Evolutionary conservation across 1,139 yeast genomes (phyloP).

Genomic region (Spencermartinsiella ligniputridi): DNA sequence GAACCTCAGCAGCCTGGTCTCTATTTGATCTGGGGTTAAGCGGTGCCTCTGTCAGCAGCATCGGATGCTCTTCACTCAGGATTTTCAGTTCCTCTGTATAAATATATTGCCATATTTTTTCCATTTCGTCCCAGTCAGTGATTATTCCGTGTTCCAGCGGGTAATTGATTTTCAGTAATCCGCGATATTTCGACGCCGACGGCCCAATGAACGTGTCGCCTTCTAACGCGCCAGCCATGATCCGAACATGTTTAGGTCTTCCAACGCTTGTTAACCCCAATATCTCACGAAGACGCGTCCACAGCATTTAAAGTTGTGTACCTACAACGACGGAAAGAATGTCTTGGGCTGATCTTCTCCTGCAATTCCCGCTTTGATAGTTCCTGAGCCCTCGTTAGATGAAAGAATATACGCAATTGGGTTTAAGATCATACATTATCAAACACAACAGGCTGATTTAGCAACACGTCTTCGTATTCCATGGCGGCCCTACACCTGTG

Average conservation of each 20-base stretch:
- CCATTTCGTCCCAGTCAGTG: constrained; percentile 86
- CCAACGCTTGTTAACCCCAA: constrained; percentile 54
- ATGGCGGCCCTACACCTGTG: constrained; percentile 21
- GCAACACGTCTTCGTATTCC: constrained; percentile 36
- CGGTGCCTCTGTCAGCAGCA: constrained; percentile 86
- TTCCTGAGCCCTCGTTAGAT: constrained; percentile 67
- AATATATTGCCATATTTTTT: constrained; percentile 63
- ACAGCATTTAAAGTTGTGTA: too few species aligned
- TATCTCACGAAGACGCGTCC: not conserved
- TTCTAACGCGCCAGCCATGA: constrained; percentile 77
- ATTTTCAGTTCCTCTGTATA: constrained; percentile 59
- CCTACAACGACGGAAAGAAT: constrained; percentile 43
- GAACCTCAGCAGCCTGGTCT: constrained; percentile 65
- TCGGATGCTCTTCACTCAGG: constrained; percentile 84
- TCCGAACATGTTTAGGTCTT: constrained; percentile 73
- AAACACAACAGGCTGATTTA: constrained; percentile 84
- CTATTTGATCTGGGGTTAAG: constrained; percentile 70
- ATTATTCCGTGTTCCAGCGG: constrained; percentile 83
- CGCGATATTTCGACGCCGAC: constrained; percentile 69
- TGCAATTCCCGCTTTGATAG: constrained; percentile 85
- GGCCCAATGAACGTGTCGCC: constrained; percentile 67
- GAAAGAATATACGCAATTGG: constrained; percentile 11
- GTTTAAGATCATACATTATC: too few species aligned
- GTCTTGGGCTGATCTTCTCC: constrained; percentile 80
- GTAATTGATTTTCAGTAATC: constrained; percentile 61